A percentile compares a stretch with the other conserved stretches of the same genome.
These are phyloP conservation scores for Metschnikowia arizonensis DNA, from an alignment of 805 yeast genomes.

Conservation along the genomic window DNA sequence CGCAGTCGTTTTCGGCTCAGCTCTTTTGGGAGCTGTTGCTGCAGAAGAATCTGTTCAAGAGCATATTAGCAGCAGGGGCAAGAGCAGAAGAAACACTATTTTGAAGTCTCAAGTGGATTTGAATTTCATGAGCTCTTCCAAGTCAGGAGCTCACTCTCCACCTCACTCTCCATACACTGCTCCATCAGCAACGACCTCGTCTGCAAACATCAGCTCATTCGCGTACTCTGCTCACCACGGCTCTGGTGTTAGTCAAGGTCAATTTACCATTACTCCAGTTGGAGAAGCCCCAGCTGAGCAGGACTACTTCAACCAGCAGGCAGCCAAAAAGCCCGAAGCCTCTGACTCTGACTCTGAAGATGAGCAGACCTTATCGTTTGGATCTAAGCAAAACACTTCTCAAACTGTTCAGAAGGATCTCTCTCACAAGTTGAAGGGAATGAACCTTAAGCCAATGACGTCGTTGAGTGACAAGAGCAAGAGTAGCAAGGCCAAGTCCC, in stretches of 20 bases:
- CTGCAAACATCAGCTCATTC: slow-evolving; percentile 52
- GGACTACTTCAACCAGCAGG: slow-evolving; percentile 38
- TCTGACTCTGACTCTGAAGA: slow-evolving; percentile 40
- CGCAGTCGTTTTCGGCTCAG: slow-evolving; percentile 95
- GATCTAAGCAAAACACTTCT: slow-evolving; percentile 45
- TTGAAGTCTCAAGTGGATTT: slow-evolving; percentile 33
- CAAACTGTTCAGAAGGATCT: slow-evolving; percentile 47
- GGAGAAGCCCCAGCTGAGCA: slow-evolving; percentile 27
- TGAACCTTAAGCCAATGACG: slow-evolving; percentile 38
- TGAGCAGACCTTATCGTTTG: slow-evolving; percentile 54
- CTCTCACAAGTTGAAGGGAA: slow-evolving; percentile 38
- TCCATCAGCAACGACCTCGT: slow-evolving; percentile 71
- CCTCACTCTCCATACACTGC: slow-evolving; percentile 73
- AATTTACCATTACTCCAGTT: slow-evolving; percentile 37
- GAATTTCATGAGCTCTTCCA: slow-evolving; percentile 12
- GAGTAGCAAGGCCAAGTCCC: slow-evolving; percentile 20
- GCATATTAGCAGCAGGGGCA: slow-evolving; percentile 31
- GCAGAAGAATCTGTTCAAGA: slow-evolving; percentile 56
- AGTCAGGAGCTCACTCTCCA: slow-evolving; percentile 11
- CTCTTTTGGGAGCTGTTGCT: slow-evolving; percentile 92
- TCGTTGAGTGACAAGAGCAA: slow-evolving; percentile 14
- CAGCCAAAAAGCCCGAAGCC: slow-evolving; percentile 9
- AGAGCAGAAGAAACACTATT: slow-evolving; percentile 33
- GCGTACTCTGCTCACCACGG: slow-evolving; percentile 36
- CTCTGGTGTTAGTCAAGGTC: slow-evolving; percentile 18